A percentile compares a stretch with the other conserved stretches of the same genome.
Evolutionary conservation across 2,329 filamentous ascomycete species (phyloP).

Genomic region (Aspergillus cejpii): DNA sequence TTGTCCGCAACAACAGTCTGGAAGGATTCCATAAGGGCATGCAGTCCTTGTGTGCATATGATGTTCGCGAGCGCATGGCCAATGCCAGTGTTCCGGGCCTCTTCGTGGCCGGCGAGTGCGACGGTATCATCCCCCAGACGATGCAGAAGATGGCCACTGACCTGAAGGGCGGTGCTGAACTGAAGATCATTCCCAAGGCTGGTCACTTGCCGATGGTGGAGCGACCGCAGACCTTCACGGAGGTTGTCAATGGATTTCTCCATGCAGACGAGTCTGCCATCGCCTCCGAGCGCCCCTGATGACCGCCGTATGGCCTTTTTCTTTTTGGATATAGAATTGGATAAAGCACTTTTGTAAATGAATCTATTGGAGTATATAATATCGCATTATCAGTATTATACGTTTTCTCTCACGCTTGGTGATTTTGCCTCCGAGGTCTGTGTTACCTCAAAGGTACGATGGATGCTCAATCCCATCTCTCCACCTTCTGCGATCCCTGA

Average conservation of each 20-base stretch:
- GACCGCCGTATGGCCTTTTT: too few relatives aligned
- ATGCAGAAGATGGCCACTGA: conserved; percentile 66
- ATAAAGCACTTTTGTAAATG: neutral
- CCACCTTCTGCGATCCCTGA: conserved; percentile 1
- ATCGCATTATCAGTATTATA: conserved; percentile 8
- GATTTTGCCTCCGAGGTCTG: conserved; percentile 14
- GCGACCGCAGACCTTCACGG: conserved; percentile 60
- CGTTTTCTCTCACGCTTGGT: conserved; percentile 15
- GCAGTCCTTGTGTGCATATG: conserved; percentile 52
- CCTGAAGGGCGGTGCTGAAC: conserved; percentile 52
- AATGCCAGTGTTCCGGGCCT: conserved; percentile 42
- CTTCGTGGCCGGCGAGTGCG: conserved; percentile 65
- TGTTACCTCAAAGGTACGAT: conserved; percentile 28
- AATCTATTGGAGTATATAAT: neutral
- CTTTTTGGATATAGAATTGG: neutral
- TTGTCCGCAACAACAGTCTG: conserved; percentile 64
- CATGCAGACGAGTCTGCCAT: conserved; percentile 10
- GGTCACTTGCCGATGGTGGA: conserved; percentile 85
- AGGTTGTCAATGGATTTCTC: conserved; percentile 55
- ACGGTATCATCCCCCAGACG: conserved; percentile 68
- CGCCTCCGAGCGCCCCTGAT: too few relatives aligned
- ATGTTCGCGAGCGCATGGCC: conserved; percentile 43
- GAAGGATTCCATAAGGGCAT: conserved; percentile 75
- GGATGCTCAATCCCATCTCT: conserved; percentile 23
- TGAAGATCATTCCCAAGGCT: conserved; percentile 61